Evolutionary conservation across 179 eudicot genomes (phyloP).

Genomic region (Beta corolliflora): DNA sequence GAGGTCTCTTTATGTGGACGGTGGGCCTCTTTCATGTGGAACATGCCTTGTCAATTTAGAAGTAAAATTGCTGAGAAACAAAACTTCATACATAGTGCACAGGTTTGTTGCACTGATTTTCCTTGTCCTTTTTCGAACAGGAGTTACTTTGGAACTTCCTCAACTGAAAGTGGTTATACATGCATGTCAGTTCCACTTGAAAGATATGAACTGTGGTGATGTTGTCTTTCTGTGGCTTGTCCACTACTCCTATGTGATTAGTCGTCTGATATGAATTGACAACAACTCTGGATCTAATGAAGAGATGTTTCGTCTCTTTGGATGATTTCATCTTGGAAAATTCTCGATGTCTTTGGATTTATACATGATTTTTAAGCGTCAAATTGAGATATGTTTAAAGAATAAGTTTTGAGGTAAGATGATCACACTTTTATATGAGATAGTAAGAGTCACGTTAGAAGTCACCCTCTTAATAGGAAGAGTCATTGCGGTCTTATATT

Average conservation of each 20-base stretch:
- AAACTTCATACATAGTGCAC: background rate
- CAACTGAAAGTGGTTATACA: background rate
- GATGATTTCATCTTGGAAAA: background rate
- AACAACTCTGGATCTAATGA: background rate
- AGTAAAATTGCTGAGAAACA: background rate
- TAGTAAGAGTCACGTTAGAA: too few relatives aligned
- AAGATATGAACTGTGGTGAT: background rate
- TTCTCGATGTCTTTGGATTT: background rate
- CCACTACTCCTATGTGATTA: background rate
- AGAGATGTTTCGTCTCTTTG: background rate
- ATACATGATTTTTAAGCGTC: background rate
- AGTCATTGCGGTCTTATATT: too few relatives aligned
- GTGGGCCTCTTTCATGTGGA: background rate
- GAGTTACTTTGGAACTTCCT: conserved; percentile 11
- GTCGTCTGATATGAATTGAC: background rate
- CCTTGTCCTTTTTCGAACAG: background rate
- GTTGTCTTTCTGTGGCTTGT: too few relatives aligned
- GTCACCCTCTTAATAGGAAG: too few relatives aligned
- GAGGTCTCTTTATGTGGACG: background rate
- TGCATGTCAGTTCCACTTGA: conserved; percentile 1
- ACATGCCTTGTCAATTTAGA: background rate
- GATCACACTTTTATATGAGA: too few relatives aligned
- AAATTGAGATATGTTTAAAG: too few relatives aligned
- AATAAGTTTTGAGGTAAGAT: too few relatives aligned
- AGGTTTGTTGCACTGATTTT: conserved; percentile 3